phyloP scores from a whole-genome alignment of 2,329 filamentous ascomycete species.

The Cladorrhinum sp. region DNA sequence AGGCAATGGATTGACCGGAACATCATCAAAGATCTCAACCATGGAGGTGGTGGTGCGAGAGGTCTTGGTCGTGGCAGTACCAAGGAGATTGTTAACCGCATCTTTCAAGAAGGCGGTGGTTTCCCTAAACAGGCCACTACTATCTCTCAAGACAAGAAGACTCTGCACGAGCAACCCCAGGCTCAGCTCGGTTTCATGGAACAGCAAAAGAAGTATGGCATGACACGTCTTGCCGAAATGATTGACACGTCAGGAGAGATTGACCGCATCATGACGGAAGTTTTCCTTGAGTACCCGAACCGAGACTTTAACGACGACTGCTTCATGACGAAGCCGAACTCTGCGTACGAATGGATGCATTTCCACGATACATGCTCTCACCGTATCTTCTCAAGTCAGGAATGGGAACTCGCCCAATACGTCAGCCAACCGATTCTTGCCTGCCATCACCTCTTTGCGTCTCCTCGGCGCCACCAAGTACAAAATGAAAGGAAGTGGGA shows the following conservation, averaged over 20 bases:
- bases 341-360: constrained; percentile 90
- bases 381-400: constrained; percentile 76
- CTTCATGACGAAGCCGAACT: constrained; percentile 80
- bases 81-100: constrained; percentile 72
- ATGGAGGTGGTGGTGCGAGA: constrained; percentile 68
- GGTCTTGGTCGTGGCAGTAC: constrained; percentile 68
- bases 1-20: constrained; percentile 75
- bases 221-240: constrained; percentile 71
- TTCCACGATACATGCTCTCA: constrained; percentile 85
- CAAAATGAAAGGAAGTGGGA: constrained; percentile 44
- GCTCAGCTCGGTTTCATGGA: constrained; percentile 69
- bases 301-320: constrained; percentile 92
- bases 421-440: constrained; percentile 82
- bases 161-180: constrained; percentile 53
- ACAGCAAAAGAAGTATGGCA: constrained; percentile 67
- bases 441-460: constrained; percentile 88
- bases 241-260: constrained; percentile 75
- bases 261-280: constrained; percentile 75
- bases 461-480: constrained; percentile 53
- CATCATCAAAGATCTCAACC: constrained; percentile 63
- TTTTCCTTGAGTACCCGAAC: constrained; percentile 81
- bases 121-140: constrained; percentile 59
- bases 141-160: constrained; percentile 38
- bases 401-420: constrained; percentile 90
- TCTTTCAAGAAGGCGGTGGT: constrained; percentile 76